A percentile compares a stretch with the other conserved stretches of the same genome.
phyloP scores from a whole-genome alignment of 2,329 filamentous ascomycete species.

The Alternaria sp. region DNA sequence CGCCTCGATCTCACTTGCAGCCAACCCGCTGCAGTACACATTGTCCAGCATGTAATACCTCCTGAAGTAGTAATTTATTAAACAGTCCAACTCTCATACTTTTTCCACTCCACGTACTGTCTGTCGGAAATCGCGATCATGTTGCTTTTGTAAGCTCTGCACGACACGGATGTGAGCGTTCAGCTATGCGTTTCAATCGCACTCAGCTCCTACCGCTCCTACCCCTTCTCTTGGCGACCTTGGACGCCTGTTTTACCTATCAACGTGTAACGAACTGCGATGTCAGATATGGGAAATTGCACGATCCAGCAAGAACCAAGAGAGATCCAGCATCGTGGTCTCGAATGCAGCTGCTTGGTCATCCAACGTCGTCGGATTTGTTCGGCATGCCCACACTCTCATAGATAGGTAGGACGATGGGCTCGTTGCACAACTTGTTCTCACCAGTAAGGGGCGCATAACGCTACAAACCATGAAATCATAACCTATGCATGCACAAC shows the following conservation, averaged over 20 bases:
- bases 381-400: background rate
- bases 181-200: background rate
- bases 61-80: background rate
- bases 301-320: background rate
- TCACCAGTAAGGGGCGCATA: background rate
- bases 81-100: background rate
- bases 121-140: background rate
- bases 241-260: background rate
- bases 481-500: background rate
- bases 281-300: background rate
- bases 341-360: background rate
- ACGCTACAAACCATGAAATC: background rate
- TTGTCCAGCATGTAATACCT: background rate
- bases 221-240: background rate
- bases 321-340: background rate
- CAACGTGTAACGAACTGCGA: background rate
- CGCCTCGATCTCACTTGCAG: background rate
- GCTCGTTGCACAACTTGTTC: background rate
- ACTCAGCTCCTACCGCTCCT: background rate
- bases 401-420: background rate
- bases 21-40: background rate
- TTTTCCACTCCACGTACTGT: background rate
- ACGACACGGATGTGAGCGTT: background rate
- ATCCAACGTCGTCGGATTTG: background rate
- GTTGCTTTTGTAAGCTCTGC: background rate